A percentile compares a stretch with the other conserved stretches of the same genome.
phyloP scores from a whole-genome alignment of 306 rosid species.

The Inga leiocalycina region DNA sequence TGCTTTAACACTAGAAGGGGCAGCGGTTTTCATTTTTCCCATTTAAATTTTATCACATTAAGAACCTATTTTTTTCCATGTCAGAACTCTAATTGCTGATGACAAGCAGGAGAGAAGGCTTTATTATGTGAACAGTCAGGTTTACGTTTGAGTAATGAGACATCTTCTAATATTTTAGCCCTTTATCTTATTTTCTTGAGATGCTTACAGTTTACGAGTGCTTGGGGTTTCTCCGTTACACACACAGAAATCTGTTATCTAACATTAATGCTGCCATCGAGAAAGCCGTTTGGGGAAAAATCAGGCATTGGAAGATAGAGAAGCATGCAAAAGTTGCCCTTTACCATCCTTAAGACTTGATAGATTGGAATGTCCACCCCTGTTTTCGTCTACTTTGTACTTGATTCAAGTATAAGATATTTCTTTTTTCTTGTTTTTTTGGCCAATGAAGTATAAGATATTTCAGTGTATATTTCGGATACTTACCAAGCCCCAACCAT shows the following conservation, averaged over 20 bases:
- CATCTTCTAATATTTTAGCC: background rate
- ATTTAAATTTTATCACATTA: background rate
- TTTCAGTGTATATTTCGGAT: background rate
- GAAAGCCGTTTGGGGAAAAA: background rate
- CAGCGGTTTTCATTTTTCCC: background rate
- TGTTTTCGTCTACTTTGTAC: background rate
- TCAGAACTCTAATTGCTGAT: conserved; percentile 9
- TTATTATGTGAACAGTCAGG: background rate
- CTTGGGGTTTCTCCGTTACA: background rate
- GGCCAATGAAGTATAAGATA: background rate
- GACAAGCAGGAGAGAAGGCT: background rate
- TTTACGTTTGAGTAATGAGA: background rate
- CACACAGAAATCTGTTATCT: background rate
- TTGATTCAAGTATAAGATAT: conserved; percentile 25
- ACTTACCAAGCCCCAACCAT: background rate
- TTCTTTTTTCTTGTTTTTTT: conserved; percentile 46
- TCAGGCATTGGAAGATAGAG: background rate
- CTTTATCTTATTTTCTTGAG: background rate
- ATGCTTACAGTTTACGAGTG: background rate
- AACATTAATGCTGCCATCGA: conserved; percentile 28
- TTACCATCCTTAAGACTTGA: background rate
- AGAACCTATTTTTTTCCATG: no score
- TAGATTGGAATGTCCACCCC: background rate
- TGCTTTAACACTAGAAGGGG: background rate
- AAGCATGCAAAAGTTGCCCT: background rate